Percentiles rank a stretch among this genome's conserved stretches.
Evolutionary conservation across 805 yeast genomes (phyloP).

Genomic region (Metschnikowia shivogae): DNA sequence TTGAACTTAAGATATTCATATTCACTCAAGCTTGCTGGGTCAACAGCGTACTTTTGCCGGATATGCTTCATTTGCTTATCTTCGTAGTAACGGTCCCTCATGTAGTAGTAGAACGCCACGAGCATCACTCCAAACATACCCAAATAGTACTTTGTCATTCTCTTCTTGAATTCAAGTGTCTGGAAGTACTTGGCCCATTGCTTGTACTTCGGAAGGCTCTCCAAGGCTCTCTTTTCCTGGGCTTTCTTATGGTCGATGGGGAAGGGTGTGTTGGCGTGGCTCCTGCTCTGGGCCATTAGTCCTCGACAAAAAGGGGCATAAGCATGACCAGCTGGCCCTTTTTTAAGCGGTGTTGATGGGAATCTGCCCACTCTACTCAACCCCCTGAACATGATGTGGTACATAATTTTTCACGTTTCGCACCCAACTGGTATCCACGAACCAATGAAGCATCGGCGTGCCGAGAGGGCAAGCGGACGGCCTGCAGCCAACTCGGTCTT

Average conservation of each 20-base stretch:
- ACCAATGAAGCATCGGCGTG: neutral
- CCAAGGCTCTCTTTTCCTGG: conserved; percentile 25
- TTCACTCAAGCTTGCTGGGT: conserved; percentile 46
- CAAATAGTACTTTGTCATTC: conserved; percentile 58
- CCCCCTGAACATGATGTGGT: conserved; percentile 1
- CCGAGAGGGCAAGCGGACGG: neutral
- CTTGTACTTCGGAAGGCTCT: conserved; percentile 32
- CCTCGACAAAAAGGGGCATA: neutral
- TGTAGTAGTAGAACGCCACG: conserved; percentile 57
- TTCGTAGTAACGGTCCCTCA: conserved; percentile 61
- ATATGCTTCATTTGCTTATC: conserved; percentile 54
- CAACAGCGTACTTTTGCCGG: conserved; percentile 31
- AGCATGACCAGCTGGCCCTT: neutral
- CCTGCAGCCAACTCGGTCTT: no score
- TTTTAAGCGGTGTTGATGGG: neutral
- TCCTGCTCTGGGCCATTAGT: neutral
- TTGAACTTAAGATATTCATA: conserved; percentile 62
- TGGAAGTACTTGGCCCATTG: conserved; percentile 42
- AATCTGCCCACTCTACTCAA: neutral
- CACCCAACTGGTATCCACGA: neutral
- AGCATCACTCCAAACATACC: conserved; percentile 56
- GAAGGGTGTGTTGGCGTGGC: conserved; percentile 28
- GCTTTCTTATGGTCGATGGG: conserved; percentile 31
- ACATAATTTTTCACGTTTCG: conserved; percentile 1
- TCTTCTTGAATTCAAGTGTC: conserved; percentile 53